phyloP scores from a whole-genome alignment of 2,329 filamentous ascomycete genomes.

The Trichophyton schoenleinii region DNA sequence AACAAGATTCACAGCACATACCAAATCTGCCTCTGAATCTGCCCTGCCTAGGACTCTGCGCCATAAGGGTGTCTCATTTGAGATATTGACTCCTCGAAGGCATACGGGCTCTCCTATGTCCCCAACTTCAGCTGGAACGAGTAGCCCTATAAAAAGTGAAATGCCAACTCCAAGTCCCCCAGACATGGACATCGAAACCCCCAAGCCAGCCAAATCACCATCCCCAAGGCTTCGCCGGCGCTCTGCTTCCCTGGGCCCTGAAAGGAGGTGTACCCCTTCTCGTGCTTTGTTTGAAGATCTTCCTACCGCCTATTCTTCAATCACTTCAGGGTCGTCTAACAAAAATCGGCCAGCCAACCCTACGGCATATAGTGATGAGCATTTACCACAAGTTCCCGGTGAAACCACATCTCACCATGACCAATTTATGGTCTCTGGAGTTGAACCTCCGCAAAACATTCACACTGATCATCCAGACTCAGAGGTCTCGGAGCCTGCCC shows the following conservation, averaged over 20 bases:
- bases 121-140: background rate
- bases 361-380: background rate
- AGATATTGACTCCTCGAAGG: constrained; percentile 12
- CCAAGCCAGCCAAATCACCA: background rate
- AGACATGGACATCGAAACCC: background rate
- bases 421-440: background rate
- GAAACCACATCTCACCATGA: background rate
- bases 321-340: constrained; percentile 11
- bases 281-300: constrained; percentile 14
- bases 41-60: constrained; percentile 8
- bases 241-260: constrained; percentile 5
- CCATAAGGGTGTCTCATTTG: constrained; percentile 14
- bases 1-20: constrained; percentile 8
- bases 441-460: background rate
- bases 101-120: background rate
- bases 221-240: background rate
- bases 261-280: constrained; percentile 11
- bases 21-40: constrained; percentile 9
- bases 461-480: background rate
- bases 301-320: constrained; percentile 15
- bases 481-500: background rate
- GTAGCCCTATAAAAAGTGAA: background rate
- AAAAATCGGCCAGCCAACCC: background rate
- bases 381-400: background rate
- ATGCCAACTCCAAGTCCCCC: background rate